phyloP scores from a whole-genome alignment of 169 alveolate species.

The Plasmodium adleri region DNA sequence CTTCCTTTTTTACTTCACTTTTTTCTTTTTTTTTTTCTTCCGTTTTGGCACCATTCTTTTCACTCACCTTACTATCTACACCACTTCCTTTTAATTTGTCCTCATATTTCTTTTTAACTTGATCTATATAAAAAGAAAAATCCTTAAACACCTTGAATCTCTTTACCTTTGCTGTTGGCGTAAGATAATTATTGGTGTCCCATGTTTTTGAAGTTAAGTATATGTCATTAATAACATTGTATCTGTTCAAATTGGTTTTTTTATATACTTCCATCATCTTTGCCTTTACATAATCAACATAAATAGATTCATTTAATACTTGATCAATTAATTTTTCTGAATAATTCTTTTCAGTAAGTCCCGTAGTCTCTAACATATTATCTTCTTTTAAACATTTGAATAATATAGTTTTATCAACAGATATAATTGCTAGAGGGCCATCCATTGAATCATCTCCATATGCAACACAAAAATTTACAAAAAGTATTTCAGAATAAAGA shows the following conservation, averaged over 20 bases:
- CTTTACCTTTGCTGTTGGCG: constrained; percentile 39
- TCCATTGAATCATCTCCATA: constrained; percentile 73
- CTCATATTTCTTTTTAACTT: neutral
- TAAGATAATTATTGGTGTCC: constrained; percentile 42
- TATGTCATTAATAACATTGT: constrained; percentile 20
- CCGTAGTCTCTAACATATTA: neutral
- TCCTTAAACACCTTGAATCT: constrained; percentile 40
- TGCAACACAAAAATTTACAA: constrained; percentile 39
- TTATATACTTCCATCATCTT: constrained; percentile 45
- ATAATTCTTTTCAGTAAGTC: neutral
- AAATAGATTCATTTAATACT: neutral
- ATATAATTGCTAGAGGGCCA: constrained; percentile 56
- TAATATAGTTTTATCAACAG: constrained; percentile 27
- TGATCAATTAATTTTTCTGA: constrained; percentile 9
- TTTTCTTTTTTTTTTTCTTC: no score
- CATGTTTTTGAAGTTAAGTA: constrained; percentile 26
- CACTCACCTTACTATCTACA: no score
- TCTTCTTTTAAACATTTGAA: constrained; percentile 16
- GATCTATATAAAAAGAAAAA: constrained; percentile 10
- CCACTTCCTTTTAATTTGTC: no score
- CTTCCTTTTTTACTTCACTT: no score
- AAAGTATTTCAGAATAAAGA: constrained; percentile 21
- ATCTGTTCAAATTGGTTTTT: constrained; percentile 17
- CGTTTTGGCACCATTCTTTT: no score
- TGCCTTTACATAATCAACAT: constrained; percentile 26